Evolutionary conservation across 164 flowering plant species (phyloP).

Genomic region (Berberis thunbergii): DNA sequence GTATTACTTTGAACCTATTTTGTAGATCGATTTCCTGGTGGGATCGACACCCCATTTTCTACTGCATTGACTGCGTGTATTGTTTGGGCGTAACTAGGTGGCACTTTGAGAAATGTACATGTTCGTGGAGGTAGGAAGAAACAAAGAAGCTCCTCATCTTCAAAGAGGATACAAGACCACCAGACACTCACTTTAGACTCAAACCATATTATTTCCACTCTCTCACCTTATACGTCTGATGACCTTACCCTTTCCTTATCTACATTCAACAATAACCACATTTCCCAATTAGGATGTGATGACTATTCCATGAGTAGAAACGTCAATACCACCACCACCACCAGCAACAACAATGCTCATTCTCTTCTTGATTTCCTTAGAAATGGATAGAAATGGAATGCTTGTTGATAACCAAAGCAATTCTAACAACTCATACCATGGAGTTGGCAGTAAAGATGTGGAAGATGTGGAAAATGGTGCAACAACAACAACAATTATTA

Average conservation of each 20-base stretch:
- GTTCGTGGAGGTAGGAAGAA: slow-evolving; percentile 94
- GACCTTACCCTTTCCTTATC: slow-evolving; percentile 26
- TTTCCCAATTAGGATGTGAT: slow-evolving; percentile 38
- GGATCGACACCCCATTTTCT: too few relatives aligned
- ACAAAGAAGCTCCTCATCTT: slow-evolving; percentile 50
- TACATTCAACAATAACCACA: slow-evolving; percentile 38
- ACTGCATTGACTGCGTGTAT: too few relatives aligned
- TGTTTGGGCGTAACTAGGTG: slow-evolving; percentile 37
- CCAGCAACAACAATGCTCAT: slow-evolving; percentile 7
- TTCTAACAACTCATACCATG: slow-evolving; percentile 33
- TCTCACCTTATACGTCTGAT: not conserved
- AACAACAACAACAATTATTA: slow-evolving; percentile 4
- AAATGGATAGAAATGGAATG: slow-evolving; percentile 14
- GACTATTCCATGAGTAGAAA: slow-evolving; percentile 27
- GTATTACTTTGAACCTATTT: too few relatives aligned
- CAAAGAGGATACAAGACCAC: slow-evolving; percentile 34
- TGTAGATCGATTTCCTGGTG: too few relatives aligned
- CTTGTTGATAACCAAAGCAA: slow-evolving; percentile 25
- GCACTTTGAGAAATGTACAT: slow-evolving; percentile 79
- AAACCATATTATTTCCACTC: slow-evolving; percentile 4
- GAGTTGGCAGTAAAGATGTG: slow-evolving; percentile 26
- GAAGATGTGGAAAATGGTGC: not conserved
- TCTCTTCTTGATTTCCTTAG: slow-evolving; percentile 35
- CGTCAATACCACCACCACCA: slow-evolving; percentile 8
- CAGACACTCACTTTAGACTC: slow-evolving; percentile 15